Evolutionary conservation across 345 rosid genomes (phyloP).

Genomic region (Eucalyptus albens): DNA sequence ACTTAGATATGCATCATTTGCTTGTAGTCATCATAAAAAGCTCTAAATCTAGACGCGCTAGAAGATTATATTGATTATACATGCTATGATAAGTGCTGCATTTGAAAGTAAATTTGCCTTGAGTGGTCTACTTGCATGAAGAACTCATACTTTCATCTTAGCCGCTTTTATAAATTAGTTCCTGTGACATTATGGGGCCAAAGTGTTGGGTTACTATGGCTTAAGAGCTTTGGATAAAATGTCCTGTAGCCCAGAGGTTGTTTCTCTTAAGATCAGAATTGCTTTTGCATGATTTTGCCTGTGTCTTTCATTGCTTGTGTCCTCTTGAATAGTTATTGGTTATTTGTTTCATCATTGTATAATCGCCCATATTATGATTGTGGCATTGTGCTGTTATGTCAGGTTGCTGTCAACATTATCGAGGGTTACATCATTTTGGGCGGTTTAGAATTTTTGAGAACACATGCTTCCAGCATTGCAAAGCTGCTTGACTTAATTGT

Average conservation of each 20-base stretch:
- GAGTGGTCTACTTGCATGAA: not conserved
- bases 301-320: not conserved
- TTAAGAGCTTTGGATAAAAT: not conserved
- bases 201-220: not conserved
- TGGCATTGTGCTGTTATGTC: not conserved
- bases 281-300: not conserved
- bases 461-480: constrained; percentile 77
- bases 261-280: not conserved
- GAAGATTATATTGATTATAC: not conserved
- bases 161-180: not conserved
- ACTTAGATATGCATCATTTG: not conserved
- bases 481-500: constrained; percentile 86
- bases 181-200: not conserved
- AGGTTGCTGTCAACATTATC: constrained; percentile 78
- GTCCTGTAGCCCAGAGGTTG: not conserved
- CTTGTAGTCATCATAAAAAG: not conserved
- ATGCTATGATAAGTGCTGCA: not conserved
- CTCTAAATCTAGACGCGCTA: not conserved
- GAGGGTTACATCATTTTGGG: constrained; percentile 78
- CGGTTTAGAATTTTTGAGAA: constrained; percentile 65
- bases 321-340: not conserved
- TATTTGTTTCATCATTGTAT: not conserved
- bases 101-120: not conserved
- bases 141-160: not conserved
- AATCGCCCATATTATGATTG: not conserved